phyloP scores from a whole-genome alignment of 108 stramenopile genomes.

The Cyclotella sp. region DNA sequence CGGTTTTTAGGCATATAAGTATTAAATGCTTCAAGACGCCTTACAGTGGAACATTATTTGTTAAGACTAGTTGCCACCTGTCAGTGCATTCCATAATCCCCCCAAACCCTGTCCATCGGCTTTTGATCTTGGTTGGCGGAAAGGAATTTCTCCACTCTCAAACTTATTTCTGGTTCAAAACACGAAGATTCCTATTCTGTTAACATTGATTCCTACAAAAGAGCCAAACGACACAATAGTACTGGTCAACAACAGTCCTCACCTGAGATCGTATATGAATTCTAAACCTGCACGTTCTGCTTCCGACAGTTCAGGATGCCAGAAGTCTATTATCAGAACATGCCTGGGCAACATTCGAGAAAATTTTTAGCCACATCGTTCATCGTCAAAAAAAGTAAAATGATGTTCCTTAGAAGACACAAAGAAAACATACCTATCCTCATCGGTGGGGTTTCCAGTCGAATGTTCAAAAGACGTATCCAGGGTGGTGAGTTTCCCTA shows the following conservation, averaged over 20 bases:
- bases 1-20: too few species aligned
- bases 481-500: conserved; percentile 79
- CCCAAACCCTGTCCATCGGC: conserved; percentile 59
- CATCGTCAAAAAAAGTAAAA: background rate
- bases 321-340: conserved; percentile 94
- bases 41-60: too few species aligned
- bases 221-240: background rate
- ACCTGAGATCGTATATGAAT: conserved; percentile 83
- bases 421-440: conserved; percentile 52
- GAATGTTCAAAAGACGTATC: conserved; percentile 94
- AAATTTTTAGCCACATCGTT: too few species aligned
- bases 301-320: conserved; percentile 92
- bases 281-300: conserved; percentile 80
- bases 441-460: conserved; percentile 82
- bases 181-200: background rate
- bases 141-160: conserved; percentile 83
- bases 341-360: conserved; percentile 52
- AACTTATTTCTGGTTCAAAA: conserved; percentile 64
- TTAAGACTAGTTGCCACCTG: conserved; percentile 34
- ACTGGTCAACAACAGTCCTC: background rate
- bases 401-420: background rate
- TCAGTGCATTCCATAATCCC: conserved; percentile 64
- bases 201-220: background rate
- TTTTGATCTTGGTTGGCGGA: conserved; percentile 64
- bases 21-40: too few species aligned